A percentile compares a stretch with the other conserved stretches of the same genome.
These are phyloP conservation scores for Zychaea mexicana DNA, from an alignment of 371 early-diverging fungal genomes.

Conservation along the genomic window DNA sequence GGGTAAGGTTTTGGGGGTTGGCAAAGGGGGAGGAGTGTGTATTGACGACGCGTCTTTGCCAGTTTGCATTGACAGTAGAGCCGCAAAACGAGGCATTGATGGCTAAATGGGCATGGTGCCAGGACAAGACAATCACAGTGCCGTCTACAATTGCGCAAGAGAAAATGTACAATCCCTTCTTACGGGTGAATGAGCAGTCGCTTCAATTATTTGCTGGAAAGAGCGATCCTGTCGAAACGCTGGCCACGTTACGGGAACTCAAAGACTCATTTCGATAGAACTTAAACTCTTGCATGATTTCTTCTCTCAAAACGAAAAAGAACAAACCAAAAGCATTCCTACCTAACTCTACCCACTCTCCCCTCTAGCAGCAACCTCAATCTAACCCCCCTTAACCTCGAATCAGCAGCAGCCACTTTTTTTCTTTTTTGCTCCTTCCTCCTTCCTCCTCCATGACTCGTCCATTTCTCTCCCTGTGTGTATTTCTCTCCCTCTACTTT, in stretches of 20 bases:
- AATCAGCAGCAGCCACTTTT: not conserved
- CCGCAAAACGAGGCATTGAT: conserved; percentile 50
- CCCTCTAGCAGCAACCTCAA: not conserved
- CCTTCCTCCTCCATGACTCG: too few relatives aligned
- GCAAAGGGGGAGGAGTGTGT: too few relatives aligned
- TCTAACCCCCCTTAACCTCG: not conserved
- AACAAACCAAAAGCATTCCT: not conserved
- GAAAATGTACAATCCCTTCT: conserved; percentile 83
- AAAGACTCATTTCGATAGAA: conserved; percentile 58
- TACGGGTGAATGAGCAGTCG: conserved; percentile 77
- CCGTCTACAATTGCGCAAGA: conserved; percentile 91
- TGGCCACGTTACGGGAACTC: conserved; percentile 75
- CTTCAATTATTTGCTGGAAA: conserved; percentile 67
- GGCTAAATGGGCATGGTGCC: conserved; percentile 65
- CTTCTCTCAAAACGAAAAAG: too few relatives aligned
- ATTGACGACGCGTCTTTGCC: not conserved
- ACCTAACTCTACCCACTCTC: not conserved
- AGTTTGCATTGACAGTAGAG: conserved; percentile 53
- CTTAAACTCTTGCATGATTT: not conserved
- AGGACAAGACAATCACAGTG: conserved; percentile 61
- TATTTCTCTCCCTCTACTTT: too few relatives aligned
- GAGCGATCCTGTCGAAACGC: conserved; percentile 75
- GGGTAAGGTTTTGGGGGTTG: not conserved
- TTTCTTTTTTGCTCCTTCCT: too few relatives aligned
- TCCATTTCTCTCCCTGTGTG: too few relatives aligned